A percentile compares a stretch with the other conserved stretches of the same genome.
phyloP scores from a whole-genome alignment of 1,139 yeast species.

The Sugiyamaella pinicola region DNA sequence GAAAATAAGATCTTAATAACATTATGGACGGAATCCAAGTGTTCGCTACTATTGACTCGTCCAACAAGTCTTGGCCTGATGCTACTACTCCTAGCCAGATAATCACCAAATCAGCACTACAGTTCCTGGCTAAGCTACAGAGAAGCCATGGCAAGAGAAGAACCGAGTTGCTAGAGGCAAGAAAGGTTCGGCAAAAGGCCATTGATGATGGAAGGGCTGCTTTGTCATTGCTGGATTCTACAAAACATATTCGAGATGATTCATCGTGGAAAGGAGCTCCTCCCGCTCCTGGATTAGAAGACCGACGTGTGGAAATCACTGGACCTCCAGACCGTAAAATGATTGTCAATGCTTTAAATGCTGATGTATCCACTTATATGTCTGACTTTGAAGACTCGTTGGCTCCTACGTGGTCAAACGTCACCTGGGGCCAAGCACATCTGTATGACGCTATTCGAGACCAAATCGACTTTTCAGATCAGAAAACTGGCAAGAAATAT shows the following conservation, averaged over 20 bases:
- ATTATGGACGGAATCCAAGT: conserved; percentile 20
- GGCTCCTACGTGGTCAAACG: conserved; percentile 92
- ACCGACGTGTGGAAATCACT: conserved; percentile 44
- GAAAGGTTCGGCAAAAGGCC: conserved; percentile 59
- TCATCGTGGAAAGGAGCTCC: conserved; percentile 77
- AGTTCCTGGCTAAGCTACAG: conserved; percentile 70
- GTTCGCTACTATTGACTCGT: conserved; percentile 14
- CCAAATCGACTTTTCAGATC: conserved; percentile 65
- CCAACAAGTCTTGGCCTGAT: conserved; percentile 14
- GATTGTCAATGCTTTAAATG: conserved; percentile 91
- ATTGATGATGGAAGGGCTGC: conserved; percentile 70
- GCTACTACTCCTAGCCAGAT: conserved; percentile 41
- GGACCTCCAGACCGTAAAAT: conserved; percentile 80
- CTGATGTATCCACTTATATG: conserved; percentile 90
- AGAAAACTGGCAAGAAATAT: conserved; percentile 57
- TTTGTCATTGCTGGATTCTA: conserved; percentile 67
- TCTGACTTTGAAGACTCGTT: conserved; percentile 94
- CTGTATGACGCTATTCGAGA: conserved; percentile 82
- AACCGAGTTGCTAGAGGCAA: conserved; percentile 57
- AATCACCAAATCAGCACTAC: conserved; percentile 66
- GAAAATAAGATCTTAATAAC: neutral
- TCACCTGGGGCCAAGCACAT: conserved; percentile 88
- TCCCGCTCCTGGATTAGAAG: conserved; percentile 64
- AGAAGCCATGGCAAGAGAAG: conserved; percentile 66
- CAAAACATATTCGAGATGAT: conserved; percentile 66